Conservation (phyloP, 345 rosid species). For the Eucalyptus urophylla region DNA sequence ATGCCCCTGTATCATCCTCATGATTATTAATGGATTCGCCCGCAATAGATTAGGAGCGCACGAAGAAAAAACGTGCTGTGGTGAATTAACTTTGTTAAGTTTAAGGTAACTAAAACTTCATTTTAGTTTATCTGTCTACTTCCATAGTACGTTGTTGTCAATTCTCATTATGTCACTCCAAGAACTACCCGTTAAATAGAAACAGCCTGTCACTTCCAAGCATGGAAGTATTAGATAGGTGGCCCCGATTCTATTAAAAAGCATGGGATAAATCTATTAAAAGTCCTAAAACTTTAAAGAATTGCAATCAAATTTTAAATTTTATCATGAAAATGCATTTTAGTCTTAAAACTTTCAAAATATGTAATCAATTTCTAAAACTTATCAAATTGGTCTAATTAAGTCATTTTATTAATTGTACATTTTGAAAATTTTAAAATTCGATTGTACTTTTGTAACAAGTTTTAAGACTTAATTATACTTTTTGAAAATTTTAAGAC, state of each 20-base stretch:
- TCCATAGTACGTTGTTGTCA: not conserved
- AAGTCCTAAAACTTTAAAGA: not conserved
- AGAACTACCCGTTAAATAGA: not conserved
- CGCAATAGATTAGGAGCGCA: not conserved
- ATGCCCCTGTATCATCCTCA: not conserved
- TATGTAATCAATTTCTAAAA: too few species aligned
- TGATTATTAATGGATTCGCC: not conserved
- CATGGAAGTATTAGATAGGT: not conserved
- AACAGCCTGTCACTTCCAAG: not conserved
- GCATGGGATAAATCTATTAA: fast-evolving
- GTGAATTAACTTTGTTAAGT: not conserved
- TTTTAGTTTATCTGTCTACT: not conserved
- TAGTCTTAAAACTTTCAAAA: too few species aligned
- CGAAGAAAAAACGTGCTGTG: not conserved
- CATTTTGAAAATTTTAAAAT: too few species aligned
- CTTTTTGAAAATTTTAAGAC: too few species aligned
- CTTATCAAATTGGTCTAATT: too few species aligned
- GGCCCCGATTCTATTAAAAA: not conserved
- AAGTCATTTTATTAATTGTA: too few species aligned
- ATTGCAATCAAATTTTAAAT: too few species aligned
- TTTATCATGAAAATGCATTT: too few species aligned
- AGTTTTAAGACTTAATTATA: fast-evolving
- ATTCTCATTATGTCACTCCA: not conserved
- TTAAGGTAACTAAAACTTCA: not conserved
- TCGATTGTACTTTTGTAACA: fast-evolving